phyloP scores from a whole-genome alignment of 495 filamentous ascomycete genomes.

The Podospora australis region DNA sequence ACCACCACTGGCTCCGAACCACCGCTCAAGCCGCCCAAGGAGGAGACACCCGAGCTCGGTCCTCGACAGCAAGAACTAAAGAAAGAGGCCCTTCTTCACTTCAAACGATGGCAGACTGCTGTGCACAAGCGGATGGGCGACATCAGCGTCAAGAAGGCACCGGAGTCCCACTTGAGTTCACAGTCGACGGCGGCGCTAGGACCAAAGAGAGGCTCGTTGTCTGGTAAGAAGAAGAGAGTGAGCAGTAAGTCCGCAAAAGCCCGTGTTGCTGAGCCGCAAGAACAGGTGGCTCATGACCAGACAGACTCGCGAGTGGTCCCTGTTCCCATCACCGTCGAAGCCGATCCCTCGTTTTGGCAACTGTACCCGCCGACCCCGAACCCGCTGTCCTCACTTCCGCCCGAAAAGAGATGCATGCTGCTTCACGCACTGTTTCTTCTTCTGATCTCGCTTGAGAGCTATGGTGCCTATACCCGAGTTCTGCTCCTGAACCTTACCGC shows the following conservation, averaged over 20 bases:
- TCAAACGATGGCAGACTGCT: slow-evolving; percentile 38
- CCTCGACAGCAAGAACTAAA: slow-evolving; percentile 37
- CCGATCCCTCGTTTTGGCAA: slow-evolving; percentile 31
- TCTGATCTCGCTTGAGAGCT: slow-evolving; percentile 73
- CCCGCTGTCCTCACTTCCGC: slow-evolving; percentile 31
- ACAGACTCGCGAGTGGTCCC: not conserved
- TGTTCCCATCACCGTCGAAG: slow-evolving; percentile 20
- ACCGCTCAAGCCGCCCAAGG: slow-evolving; percentile 1
- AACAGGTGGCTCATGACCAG: slow-evolving; percentile 22
- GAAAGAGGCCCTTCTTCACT: slow-evolving; percentile 36
- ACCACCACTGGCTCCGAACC: not conserved
- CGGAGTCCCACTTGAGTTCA: slow-evolving; percentile 16
- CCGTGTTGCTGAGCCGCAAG: not conserved
- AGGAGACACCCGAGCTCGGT: slow-evolving; percentile 21
- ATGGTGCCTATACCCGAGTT: slow-evolving; percentile 68
- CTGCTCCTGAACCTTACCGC: slow-evolving; percentile 64
- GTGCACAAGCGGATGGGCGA: slow-evolving; percentile 35
- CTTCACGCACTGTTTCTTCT: slow-evolving; percentile 62
- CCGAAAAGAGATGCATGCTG: slow-evolving; percentile 42
- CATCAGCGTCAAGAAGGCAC: slow-evolving; percentile 28
- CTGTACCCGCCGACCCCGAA: slow-evolving; percentile 42
- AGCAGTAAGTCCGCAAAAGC: slow-evolving; percentile 7
- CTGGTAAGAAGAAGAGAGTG: slow-evolving; percentile 11
- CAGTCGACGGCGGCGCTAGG: slow-evolving; percentile 1
- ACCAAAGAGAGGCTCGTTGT: slow-evolving; percentile 3